phyloP scores from a whole-genome alignment of 2,329 filamentous ascomycete species.

The Aureobasidium sp. region DNA sequence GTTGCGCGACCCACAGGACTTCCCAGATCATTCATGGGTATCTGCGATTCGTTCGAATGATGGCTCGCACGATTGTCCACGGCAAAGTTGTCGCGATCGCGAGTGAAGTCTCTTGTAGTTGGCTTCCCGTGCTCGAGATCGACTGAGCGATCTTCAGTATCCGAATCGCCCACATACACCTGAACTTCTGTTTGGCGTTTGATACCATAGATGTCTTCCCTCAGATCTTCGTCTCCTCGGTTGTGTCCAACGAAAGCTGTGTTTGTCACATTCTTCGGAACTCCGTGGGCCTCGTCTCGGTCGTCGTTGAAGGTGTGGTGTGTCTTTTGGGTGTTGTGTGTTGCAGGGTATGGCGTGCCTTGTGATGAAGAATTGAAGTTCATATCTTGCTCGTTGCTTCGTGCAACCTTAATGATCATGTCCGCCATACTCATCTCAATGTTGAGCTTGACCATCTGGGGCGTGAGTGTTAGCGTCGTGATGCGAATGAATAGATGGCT shows the following conservation, averaged over 20 bases:
- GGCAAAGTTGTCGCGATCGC: background rate
- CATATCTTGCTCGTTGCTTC: background rate
- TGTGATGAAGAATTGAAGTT: background rate
- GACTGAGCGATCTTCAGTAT: background rate
- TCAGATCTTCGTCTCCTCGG: background rate
- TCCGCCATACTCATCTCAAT: conserved; percentile 40
- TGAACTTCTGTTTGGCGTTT: background rate
- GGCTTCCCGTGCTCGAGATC: background rate
- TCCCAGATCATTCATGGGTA: conserved; percentile 1
- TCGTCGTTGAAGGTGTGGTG: background rate
- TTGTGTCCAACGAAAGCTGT: background rate
- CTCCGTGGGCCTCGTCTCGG: background rate
- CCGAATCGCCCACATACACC: conserved; percentile 5
- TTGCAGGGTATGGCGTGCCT: background rate
- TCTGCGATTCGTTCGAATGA: conserved; percentile 1
- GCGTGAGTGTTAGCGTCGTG: background rate
- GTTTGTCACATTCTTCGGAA: background rate
- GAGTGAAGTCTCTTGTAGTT: background rate
- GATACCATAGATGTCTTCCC: conserved; percentile 5
- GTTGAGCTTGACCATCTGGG: conserved; percentile 39
- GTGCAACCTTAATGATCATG: conserved; percentile 37
- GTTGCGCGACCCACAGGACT: background rate
- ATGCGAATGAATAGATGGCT: background rate
- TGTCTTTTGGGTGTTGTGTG: background rate
- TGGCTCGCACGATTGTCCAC: background rate